phyloP scores from a whole-genome alignment of 495 filamentous ascomycete species.

The Trichocladium uniseriatum region DNA sequence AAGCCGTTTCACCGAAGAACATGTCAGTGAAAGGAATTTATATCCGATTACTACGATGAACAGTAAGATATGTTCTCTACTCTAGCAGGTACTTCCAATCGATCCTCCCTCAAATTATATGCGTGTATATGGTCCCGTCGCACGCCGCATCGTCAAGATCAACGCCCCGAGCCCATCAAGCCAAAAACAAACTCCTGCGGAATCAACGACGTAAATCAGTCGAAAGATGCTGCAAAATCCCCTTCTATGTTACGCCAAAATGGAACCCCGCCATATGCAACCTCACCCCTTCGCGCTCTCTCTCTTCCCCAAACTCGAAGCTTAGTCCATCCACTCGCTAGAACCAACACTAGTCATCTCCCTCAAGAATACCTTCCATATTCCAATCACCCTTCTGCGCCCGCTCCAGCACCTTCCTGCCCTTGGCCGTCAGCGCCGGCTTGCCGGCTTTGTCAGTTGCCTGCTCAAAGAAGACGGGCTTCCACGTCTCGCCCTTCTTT shows the following conservation, averaged over 20 bases:
- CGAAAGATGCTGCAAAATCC: too few species aligned
- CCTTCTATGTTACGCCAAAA: too few species aligned
- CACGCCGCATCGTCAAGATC: too few species aligned
- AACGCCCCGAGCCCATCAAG: background rate
- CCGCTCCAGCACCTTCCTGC: constrained; percentile 56
- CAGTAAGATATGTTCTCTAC: too few species aligned
- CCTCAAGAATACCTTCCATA: constrained; percentile 32
- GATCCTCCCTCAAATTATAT: too few species aligned
- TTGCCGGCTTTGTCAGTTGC: constrained; percentile 63
- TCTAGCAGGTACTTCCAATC: too few species aligned
- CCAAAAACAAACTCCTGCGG: background rate
- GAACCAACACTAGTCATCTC: background rate
- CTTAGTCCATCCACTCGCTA: background rate
- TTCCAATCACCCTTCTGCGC: constrained; percentile 54
- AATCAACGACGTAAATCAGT: background rate
- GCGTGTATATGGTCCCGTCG: too few species aligned
- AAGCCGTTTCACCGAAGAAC: too few species aligned
- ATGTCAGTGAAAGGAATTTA: too few species aligned
- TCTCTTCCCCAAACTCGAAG: background rate
- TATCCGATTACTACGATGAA: too few species aligned
- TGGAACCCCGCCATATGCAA: background rate
- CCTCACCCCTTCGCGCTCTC: background rate
- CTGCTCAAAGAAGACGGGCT: constrained; percentile 82
- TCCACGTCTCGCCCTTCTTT: constrained; percentile 56
- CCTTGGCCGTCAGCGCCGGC: constrained; percentile 72